Percentiles rank a stretch among this genome's conserved stretches.
These are phyloP conservation scores for Barnettozyma vustinii DNA, from an alignment of 805 yeast species.

Conservation along the genomic window DNA sequence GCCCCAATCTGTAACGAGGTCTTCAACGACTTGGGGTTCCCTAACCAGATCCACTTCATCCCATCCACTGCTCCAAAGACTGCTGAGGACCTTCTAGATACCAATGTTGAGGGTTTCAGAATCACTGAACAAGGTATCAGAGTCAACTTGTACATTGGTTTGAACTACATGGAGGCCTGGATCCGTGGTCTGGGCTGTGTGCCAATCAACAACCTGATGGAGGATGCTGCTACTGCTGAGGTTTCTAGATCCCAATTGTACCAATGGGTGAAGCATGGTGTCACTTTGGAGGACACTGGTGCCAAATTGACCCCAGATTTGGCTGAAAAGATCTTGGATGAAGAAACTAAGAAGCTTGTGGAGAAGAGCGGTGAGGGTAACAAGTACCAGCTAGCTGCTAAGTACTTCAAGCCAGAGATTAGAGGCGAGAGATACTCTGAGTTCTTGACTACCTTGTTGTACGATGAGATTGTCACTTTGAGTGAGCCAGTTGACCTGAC, in stretches of 20 bases:
- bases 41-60: constrained; percentile 57
- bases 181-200: constrained; percentile 80
- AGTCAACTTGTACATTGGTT: constrained; percentile 68
- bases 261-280: constrained; percentile 78
- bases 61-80: constrained; percentile 42
- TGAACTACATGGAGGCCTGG: constrained; percentile 84
- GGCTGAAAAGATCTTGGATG: constrained; percentile 50
- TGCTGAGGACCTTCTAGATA: constrained; percentile 56
- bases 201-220: constrained; percentile 82
- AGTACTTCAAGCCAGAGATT: constrained; percentile 65
- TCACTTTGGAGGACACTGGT: constrained; percentile 51
- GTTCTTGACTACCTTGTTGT: constrained; percentile 68
- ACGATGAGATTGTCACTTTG: constrained; percentile 49
- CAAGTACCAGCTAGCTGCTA: constrained; percentile 64
- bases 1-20: constrained; percentile 69
- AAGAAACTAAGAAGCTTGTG: constrained; percentile 52
- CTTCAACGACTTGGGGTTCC: constrained; percentile 75
- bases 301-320: constrained; percentile 53
- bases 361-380: constrained; percentile 43
- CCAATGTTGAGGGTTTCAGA: constrained; percentile 54
- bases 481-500: constrained; percentile 25
- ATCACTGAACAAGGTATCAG: constrained; percentile 68
- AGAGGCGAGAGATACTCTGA: constrained; percentile 68
- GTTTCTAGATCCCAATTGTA: constrained; percentile 77
- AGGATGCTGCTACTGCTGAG: constrained; percentile 88